Percentiles rank a stretch among this genome's conserved stretches.
These are phyloP conservation scores for Neotropicomus parvogracilis DNA, from an alignment of 1,284 basidiomycete species.

Conservation along the genomic window DNA sequence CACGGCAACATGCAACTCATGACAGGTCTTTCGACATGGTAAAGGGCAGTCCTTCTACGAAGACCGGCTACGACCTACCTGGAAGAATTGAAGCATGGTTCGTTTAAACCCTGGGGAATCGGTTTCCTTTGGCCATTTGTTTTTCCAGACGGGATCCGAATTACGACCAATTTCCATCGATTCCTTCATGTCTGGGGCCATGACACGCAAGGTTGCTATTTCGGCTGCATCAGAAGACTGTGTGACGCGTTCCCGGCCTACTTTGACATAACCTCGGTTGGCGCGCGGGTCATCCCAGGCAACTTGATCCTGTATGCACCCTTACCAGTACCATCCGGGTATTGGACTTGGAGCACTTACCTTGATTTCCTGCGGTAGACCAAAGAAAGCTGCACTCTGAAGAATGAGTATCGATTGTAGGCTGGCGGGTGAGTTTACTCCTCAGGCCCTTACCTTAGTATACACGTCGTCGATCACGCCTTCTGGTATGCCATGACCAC, in stretches of 20 bases:
- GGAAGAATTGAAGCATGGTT: slow-evolving; percentile 72
- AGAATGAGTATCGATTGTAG: neutral
- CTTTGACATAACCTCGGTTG: slow-evolving; percentile 77
- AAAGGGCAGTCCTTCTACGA: neutral
- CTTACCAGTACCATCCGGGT: neutral
- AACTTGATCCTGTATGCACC: slow-evolving; percentile 45
- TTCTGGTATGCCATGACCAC: slow-evolving; percentile 61
- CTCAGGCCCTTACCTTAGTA: slow-evolving; percentile 45
- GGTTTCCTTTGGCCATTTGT: slow-evolving; percentile 70
- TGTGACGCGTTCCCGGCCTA: slow-evolving; percentile 79
- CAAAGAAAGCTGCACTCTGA: slow-evolving; percentile 74
- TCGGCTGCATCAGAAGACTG: slow-evolving; percentile 69
- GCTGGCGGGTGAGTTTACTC: neutral
- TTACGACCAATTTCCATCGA: slow-evolving; percentile 83
- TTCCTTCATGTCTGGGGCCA: slow-evolving; percentile 79
- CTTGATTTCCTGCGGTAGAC: slow-evolving; percentile 61
- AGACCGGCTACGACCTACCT: slow-evolving; percentile 36
- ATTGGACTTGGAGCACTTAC: slow-evolving; percentile 28
- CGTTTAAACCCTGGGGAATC: slow-evolving; percentile 65
- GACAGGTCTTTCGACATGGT: slow-evolving; percentile 52
- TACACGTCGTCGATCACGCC: slow-evolving; percentile 55
- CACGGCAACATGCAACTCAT: slow-evolving; percentile 67
- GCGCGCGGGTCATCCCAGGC: slow-evolving; percentile 80
- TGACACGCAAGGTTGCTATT: slow-evolving; percentile 66
- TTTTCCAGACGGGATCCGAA: slow-evolving; percentile 71